These are phyloP conservation scores for Botrytis byssoidea DNA, from an alignment of 2,329 filamentous ascomycete genomes.

Conservation along the genomic window DNA sequence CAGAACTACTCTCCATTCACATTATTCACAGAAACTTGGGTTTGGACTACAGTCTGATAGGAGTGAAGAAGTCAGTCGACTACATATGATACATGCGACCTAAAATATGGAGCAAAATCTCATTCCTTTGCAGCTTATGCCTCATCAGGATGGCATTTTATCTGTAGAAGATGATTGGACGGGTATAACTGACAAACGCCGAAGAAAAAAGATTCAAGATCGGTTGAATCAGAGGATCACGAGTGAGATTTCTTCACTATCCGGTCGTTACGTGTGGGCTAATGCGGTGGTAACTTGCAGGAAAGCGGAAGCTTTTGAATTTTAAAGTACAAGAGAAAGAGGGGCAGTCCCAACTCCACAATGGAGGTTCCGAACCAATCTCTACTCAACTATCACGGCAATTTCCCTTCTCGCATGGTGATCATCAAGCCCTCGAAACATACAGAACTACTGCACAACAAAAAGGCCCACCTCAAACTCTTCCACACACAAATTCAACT, in stretches of 20 bases:
- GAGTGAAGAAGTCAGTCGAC: neutral
- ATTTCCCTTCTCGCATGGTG: neutral
- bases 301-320: neutral
- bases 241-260: neutral
- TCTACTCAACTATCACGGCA: neutral
- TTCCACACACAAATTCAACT: neutral
- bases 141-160: neutral
- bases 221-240: neutral
- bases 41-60: neutral
- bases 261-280: neutral
- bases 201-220: neutral
- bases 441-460: neutral
- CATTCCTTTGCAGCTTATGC: neutral
- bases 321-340: neutral
- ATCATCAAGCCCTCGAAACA: neutral
- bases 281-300: neutral
- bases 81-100: neutral
- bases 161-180: neutral
- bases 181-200: neutral
- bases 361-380: neutral
- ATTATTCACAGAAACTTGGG: neutral
- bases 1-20: neutral
- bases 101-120: neutral
- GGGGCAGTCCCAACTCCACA: neutral
- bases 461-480: neutral